phyloP scores from a whole-genome alignment of 1,284 basidiomycete genomes.

The Inonotus hispidus region DNA sequence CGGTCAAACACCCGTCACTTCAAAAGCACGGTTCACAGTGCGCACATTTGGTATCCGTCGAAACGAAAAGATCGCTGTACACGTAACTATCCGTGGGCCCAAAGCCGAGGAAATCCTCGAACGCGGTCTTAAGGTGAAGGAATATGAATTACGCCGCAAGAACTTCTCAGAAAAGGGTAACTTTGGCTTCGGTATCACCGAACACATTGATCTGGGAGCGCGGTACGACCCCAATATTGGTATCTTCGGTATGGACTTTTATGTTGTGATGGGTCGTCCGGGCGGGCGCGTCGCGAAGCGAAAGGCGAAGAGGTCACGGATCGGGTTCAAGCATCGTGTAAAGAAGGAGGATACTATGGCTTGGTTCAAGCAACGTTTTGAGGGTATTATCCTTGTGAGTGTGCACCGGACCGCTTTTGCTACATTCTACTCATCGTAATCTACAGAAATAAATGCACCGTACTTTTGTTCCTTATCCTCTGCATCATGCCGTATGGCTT shows the following conservation, averaged over 20 bases:
- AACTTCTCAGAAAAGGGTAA: conserved; percentile 99
- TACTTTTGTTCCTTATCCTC: conserved; percentile 6
- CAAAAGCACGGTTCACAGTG: conserved; percentile 99
- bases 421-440: neutral
- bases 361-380: conserved; percentile 99
- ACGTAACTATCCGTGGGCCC: conserved; percentile 98
- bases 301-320: conserved; percentile 83
- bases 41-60: conserved; percentile 99
- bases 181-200: conserved; percentile 98
- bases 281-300: conserved; percentile 90
- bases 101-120: conserved; percentile 99
- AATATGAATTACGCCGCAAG: conserved; percentile 90
- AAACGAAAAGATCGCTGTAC: conserved; percentile 99
- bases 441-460: conserved; percentile 18
- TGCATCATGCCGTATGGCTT: conserved; percentile 15
- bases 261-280: conserved; percentile 95
- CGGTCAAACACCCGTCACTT: conserved; percentile 98
- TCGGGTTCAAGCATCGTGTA: conserved; percentile 87
- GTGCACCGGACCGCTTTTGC: neutral
- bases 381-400: conserved; percentile 89
- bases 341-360: conserved; percentile 92
- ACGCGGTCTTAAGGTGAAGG: conserved; percentile 99
- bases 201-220: conserved; percentile 99
- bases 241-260: conserved; percentile 99
- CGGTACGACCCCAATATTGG: conserved; percentile 96